Evolutionary conservation across 2,329 filamentous ascomycete genomes (phyloP).

Genomic region (Diaporthe amygdali): DNA sequence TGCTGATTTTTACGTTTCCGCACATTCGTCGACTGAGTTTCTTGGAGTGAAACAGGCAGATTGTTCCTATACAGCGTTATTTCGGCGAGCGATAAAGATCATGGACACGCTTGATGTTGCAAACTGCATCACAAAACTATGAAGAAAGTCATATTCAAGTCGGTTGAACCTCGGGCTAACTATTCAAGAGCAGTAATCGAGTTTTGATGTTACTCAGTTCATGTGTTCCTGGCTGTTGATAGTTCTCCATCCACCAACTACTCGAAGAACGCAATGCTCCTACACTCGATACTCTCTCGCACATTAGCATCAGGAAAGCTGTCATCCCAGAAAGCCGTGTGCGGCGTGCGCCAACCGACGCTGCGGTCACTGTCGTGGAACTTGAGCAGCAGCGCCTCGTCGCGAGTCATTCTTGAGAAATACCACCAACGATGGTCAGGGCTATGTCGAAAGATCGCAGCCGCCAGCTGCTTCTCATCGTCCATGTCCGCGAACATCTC

Average conservation of each 20-base stretch:
- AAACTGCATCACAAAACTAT: too few relatives aligned
- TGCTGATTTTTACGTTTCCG: too few relatives aligned
- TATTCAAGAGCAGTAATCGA: too few relatives aligned
- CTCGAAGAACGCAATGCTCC: not conserved
- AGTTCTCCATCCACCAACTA: not conserved
- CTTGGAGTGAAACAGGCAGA: too few relatives aligned
- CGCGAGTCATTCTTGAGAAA: not conserved
- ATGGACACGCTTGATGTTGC: too few relatives aligned
- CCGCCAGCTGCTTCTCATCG: constrained; percentile 24
- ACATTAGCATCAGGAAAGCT: constrained; percentile 22
- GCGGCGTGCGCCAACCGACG: constrained; percentile 24
- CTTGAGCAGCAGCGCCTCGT: constrained; percentile 15
- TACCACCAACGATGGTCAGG: constrained; percentile 7
- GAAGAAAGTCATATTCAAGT: too few relatives aligned
- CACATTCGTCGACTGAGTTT: too few relatives aligned
- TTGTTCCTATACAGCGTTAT: too few relatives aligned
- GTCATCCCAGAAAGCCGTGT: constrained; percentile 26
- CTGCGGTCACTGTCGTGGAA: constrained; percentile 24
- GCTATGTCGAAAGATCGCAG: constrained; percentile 23
- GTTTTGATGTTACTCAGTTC: too few relatives aligned
- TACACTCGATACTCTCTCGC: constrained; percentile 27
- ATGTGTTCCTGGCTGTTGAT: not conserved
- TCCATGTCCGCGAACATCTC: constrained; percentile 32
- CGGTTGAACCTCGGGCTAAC: too few relatives aligned
- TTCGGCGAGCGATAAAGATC: too few relatives aligned